These are phyloP conservation scores for Fusarium sp. DNA, from an alignment of 2,329 filamentous ascomycete species.

Conservation along the genomic window DNA sequence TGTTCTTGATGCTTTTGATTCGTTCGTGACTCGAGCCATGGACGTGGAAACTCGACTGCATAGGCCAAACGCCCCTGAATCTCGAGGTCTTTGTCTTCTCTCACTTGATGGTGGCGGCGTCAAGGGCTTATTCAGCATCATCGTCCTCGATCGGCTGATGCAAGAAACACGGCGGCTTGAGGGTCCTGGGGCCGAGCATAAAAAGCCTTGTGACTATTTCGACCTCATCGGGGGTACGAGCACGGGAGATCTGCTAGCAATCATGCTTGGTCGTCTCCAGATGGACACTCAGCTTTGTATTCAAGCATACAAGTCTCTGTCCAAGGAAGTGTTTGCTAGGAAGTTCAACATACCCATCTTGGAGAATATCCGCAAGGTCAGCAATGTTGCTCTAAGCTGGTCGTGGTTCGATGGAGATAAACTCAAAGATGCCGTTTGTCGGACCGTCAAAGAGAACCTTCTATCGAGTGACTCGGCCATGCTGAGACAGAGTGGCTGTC, in stretches of 20 bases:
- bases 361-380: neutral
- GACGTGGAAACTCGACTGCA: neutral
- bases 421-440: slow-evolving; percentile 1
- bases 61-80: neutral
- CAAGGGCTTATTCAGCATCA: neutral
- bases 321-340: neutral
- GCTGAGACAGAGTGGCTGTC: neutral
- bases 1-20: neutral
- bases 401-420: neutral
- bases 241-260: neutral
- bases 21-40: neutral
- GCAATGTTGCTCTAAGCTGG: neutral
- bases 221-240: slow-evolving; percentile 1
- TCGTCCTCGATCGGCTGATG: neutral
- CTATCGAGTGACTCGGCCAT: neutral
- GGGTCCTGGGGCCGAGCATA: neutral
- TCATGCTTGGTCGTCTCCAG: neutral
- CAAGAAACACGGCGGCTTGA: neutral
- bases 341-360: neutral
- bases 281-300: slow-evolving; percentile 5
- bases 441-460: neutral
- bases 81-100: neutral
- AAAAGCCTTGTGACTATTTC: slow-evolving; percentile 1
- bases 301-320: neutral
- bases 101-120: neutral